Base-by-base conservation (phyloP, 1,284 basidiomycete genomes). In the Xerocomus amazonicus region DNA sequence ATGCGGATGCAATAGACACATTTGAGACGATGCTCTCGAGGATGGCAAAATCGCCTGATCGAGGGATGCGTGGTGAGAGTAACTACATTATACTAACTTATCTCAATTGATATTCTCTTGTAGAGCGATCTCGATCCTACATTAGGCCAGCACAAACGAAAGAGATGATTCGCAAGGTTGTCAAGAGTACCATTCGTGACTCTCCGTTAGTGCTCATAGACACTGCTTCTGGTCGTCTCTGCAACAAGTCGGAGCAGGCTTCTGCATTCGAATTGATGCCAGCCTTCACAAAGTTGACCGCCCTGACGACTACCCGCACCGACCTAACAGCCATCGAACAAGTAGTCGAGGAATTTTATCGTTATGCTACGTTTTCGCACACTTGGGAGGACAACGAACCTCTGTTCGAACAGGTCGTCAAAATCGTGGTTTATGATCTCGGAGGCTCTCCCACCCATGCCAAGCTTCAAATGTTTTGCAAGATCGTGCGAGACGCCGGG, bases 331-430 rank as follows among this genome's bases (percentile, higher is more conserved):
- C 31, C 1, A 51, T 51, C 16, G 6, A 51, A 9, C 40, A 4
- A 1, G 48, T 34, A 14, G 48, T 51, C 2, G 9, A 0, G 2
- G 4, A 34, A 9, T 51, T 31, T 36, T 51, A 27, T 5, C 49
- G 28, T 9, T 43, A 51, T 6, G 48, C 27, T 3, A 36, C 9
- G 27, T 17, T 50, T 14, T 50, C 48, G n/a, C 48, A 47, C 44
- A 47, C 9, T 14, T 51, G 47, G 39, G 49, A 50, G 5, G 39
- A 38, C 0, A 35, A 49, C 9, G 48, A 50, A 36, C 46, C 46
- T 0, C 12, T 17, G 19, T 50, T 49, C 9, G 8, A 49, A 12
- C 6, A 49, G 9, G 38, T 50, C 32, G 9, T n/a, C 0, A 13
- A 10, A 8, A 31, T 14, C 1, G 14, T n/a, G 2, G 48, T 50